phyloP scores from a whole-genome alignment of 768 basidiomycete species.

The Gymnopilus dilepis region DNA sequence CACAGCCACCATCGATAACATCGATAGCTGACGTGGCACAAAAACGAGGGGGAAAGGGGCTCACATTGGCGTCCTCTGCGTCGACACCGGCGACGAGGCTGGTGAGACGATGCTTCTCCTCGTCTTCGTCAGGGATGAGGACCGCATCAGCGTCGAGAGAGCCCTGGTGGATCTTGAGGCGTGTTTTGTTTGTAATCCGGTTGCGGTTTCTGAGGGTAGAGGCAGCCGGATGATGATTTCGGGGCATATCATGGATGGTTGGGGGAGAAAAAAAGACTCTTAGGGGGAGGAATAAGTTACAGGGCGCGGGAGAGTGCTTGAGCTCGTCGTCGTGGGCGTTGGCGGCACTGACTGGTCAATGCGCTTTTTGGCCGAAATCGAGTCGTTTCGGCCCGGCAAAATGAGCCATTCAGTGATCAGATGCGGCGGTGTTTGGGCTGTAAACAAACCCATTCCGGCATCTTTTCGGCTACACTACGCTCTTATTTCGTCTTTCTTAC shows the following conservation, averaged over 20 bases:
- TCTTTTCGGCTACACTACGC: conserved; percentile 17
- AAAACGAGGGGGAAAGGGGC: conserved; percentile 45
- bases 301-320: conserved; percentile 33
- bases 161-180: conserved; percentile 83
- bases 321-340: conserved; percentile 54
- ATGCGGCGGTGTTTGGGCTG: conserved; percentile 42
- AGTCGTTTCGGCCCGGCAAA: conserved; percentile 61
- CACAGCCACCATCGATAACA: conserved; percentile 45
- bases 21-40: conserved; percentile 46
- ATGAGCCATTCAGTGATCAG: conserved; percentile 40
- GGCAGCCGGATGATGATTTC: conserved; percentile 75
- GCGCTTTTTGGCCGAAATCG: conserved; percentile 69
- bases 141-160: conserved; percentile 81
- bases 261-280: conserved; percentile 35
- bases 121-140: conserved; percentile 85
- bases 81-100: conserved; percentile 86
- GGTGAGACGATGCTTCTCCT: conserved; percentile 79
- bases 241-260: conserved; percentile 85
- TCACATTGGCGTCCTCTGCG: conserved; percentile 92
- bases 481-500: conserved; percentile 6
- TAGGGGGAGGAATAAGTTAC: conserved; percentile 42
- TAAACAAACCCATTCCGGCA: conserved; percentile 39
- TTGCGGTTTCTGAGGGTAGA: conserved; percentile 86
- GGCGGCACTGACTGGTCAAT: conserved; percentile 54
- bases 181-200: conserved; percentile 91